Evolutionary conservation across 805 yeast species (phyloP).

Genomic region (Candida wancherniae): DNA sequence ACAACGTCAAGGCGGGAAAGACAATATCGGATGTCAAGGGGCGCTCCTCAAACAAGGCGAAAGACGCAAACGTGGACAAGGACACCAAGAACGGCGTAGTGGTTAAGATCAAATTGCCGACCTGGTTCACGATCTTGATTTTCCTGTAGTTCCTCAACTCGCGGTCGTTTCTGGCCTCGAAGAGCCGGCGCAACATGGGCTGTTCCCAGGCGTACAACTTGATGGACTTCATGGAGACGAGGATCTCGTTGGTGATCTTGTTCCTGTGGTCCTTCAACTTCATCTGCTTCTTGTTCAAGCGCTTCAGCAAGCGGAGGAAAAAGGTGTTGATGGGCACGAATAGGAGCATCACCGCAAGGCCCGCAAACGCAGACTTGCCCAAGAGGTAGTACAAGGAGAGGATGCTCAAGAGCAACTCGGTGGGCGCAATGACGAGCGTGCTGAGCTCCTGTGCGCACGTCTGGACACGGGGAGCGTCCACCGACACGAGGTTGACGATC

Average conservation of each 20-base stretch:
- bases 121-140: slow-evolving; percentile 25
- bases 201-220: slow-evolving; percentile 26
- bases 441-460: slow-evolving; percentile 17
- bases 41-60: slow-evolving; percentile 37
- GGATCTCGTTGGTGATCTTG: slow-evolving; percentile 21
- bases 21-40: slow-evolving; percentile 66
- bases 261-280: slow-evolving; percentile 20
- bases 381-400: slow-evolving; percentile 20
- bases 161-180: slow-evolving; percentile 18
- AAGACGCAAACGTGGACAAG: slow-evolving; percentile 54
- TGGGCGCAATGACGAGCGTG: slow-evolving; percentile 15
- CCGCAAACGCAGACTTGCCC: slow-evolving; percentile 21
- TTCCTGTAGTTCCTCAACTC: slow-evolving; percentile 17
- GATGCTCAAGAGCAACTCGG: slow-evolving; percentile 17
- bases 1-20: slow-evolving; percentile 62
- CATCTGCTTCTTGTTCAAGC: slow-evolving; percentile 13
- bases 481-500: slow-evolving; percentile 21
- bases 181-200: slow-evolving; percentile 20
- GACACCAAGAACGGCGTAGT: slow-evolving; percentile 63
- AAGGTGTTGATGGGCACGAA: slow-evolving; percentile 19
- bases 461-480: slow-evolving; percentile 22
- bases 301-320: slow-evolving; percentile 14
- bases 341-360: slow-evolving; percentile 15
- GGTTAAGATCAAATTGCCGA: slow-evolving; percentile 56
- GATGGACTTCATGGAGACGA: slow-evolving; percentile 22